A percentile compares a stretch with the other conserved stretches of the same genome.
Evolutionary conservation across 805 yeast genomes (phyloP).

Genomic region (Lachancea quebecensis): DNA sequence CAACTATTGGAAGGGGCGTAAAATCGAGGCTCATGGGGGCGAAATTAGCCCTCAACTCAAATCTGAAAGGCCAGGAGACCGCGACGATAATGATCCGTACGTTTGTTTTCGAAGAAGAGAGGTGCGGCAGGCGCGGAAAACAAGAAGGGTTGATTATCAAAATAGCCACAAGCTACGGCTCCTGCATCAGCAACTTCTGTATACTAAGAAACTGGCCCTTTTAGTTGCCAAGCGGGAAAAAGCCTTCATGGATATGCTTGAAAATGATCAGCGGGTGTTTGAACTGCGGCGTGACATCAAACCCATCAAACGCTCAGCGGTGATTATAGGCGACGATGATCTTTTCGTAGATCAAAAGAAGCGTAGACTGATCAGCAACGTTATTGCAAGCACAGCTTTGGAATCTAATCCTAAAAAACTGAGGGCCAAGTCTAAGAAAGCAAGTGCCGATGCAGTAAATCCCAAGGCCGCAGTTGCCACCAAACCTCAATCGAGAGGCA

Average conservation of each 20-base stretch:
- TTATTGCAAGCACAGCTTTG: conserved; percentile 3
- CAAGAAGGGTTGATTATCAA: conserved; percentile 87
- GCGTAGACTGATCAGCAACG: conserved; percentile 37
- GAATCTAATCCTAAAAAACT: conserved; percentile 3
- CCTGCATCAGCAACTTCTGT: conserved; percentile 67
- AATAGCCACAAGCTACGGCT: conserved; percentile 76
- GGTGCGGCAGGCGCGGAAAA: conserved; percentile 89
- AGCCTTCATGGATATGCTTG: conserved; percentile 46
- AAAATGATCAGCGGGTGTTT: conserved; percentile 61
- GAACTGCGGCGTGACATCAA: conserved; percentile 67
- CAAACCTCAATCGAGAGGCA: not conserved
- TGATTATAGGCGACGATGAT: conserved; percentile 78
- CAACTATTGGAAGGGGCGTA: conserved; percentile 74
- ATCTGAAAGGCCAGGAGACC: conserved; percentile 76
- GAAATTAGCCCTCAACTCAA: conserved; percentile 67
- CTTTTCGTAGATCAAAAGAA: conserved; percentile 64
- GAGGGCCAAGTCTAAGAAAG: conserved; percentile 1
- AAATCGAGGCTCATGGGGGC: conserved; percentile 62
- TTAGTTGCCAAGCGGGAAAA: conserved; percentile 64
- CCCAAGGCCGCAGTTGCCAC: not conserved
- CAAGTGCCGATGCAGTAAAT: conserved; percentile 7
- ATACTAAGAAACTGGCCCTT: conserved; percentile 63
- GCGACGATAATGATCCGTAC: conserved; percentile 92
- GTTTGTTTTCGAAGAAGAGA: conserved; percentile 94
- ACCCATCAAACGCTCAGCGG: conserved; percentile 63